A percentile compares a stretch with the other conserved stretches of the same genome.
Conservation (phyloP, 1,139 yeast species). For the Yamadazyma siamensis region DNA sequence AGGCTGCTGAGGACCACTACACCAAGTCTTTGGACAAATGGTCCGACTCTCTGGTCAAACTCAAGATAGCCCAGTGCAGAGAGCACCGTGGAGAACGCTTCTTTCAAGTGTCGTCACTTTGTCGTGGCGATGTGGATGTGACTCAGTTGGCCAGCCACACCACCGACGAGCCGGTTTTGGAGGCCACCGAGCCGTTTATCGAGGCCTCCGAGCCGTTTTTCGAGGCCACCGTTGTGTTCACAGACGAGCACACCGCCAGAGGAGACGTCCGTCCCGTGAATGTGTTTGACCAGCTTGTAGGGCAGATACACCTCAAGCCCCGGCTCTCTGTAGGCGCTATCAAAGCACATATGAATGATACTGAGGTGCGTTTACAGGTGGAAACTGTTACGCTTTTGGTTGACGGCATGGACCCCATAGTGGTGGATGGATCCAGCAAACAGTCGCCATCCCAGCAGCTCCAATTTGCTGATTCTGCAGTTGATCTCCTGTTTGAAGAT, state of each 20-base stretch:
- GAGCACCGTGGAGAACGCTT: conserved; percentile 2
- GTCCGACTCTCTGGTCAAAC: conserved; percentile 4
- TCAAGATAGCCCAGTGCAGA: conserved; percentile 6
- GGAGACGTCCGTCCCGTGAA: conserved; percentile 5
- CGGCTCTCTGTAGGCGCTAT: conserved; percentile 1
- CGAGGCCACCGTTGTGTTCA: conserved; percentile 7
- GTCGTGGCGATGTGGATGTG: too few relatives aligned
- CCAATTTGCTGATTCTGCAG: too few relatives aligned
- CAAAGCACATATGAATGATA: conserved; percentile 1
- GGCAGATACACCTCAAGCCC: conserved; percentile 9
- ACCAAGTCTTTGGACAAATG: conserved; percentile 13
- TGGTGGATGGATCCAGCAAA: too few relatives aligned
- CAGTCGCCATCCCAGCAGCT: too few relatives aligned
- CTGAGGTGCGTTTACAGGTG: not conserved
- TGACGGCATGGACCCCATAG: not conserved
- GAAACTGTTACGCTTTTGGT: not conserved
- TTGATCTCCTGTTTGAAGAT: conserved; percentile 1
- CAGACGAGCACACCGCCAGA: conserved; percentile 7
- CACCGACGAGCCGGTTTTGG: too few relatives aligned
- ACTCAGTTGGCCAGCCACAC: not conserved
- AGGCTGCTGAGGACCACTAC: conserved; percentile 40
- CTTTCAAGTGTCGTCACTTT: too few relatives aligned
- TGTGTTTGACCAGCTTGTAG: conserved; percentile 11
- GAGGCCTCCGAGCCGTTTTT: conserved; percentile 4
- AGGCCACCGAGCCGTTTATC: not conserved